Evolutionary conservation across 2,329 filamentous ascomycete species (phyloP).

Genomic region (Leptosphaerulina australis): DNA sequence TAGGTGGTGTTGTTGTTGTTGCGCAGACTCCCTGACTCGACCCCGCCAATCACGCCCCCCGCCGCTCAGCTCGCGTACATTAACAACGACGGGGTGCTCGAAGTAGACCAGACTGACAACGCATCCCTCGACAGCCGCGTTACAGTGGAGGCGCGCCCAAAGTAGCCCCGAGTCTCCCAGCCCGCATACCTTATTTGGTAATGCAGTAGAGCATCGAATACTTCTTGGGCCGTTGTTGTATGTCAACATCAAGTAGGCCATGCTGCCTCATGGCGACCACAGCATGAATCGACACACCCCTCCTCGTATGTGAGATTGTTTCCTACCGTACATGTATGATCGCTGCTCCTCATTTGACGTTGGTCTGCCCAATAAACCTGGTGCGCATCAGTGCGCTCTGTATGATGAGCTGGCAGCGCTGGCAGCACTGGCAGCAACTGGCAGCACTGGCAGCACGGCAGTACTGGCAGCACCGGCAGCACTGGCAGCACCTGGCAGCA

Average conservation of each 20-base stretch:
- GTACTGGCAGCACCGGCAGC: too few relatives aligned
- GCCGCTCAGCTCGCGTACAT: not conserved
- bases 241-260: constrained; percentile 3
- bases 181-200: constrained; percentile 26
- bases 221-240: constrained; percentile 1
- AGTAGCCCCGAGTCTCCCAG: constrained; percentile 24
- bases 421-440: too few relatives aligned
- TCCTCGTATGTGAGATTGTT: constrained; percentile 61
- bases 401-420: constrained; percentile 49
- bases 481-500: too few relatives aligned
- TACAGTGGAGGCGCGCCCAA: constrained; percentile 24
- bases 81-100: not conserved
- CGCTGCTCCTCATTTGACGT: not conserved
- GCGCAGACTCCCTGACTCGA: constrained; percentile 8
- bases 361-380: constrained; percentile 33
- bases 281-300: constrained; percentile 49
- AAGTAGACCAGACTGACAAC: constrained; percentile 22
- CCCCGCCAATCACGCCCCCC: constrained; percentile 2
- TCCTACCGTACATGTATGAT: not conserved
- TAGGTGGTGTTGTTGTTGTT: constrained; percentile 7
- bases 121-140: constrained; percentile 27
- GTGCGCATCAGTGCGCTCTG: constrained; percentile 44
- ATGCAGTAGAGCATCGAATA: constrained; percentile 23
- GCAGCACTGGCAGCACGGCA: too few relatives aligned
- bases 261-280: constrained; percentile 34